Evolutionary conservation across 2,329 filamentous ascomycete genomes (phyloP).

Genomic region (Ophiostoma himal-ulmi): DNA sequence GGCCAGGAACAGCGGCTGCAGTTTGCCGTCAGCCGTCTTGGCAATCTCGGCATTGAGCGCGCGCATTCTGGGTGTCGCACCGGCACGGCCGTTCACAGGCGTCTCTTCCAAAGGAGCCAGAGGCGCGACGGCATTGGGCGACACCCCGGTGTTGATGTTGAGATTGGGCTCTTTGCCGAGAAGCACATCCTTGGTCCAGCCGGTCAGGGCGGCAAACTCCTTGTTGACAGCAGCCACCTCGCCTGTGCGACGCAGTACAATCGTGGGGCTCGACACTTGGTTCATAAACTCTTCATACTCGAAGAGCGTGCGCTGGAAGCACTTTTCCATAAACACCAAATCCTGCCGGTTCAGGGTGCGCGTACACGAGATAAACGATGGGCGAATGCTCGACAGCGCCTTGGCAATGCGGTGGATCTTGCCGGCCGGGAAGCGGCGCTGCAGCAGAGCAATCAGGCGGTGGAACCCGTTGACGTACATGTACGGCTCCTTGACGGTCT

Average conservation of each 20-base stretch:
- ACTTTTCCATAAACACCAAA: constrained; percentile 95
- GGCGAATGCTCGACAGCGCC: constrained; percentile 80
- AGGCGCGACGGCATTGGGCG: constrained; percentile 2
- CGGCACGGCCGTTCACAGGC: constrained; percentile 35
- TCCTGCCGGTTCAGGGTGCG: constrained; percentile 84
- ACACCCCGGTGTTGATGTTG: constrained; percentile 68
- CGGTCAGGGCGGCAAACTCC: constrained; percentile 91
- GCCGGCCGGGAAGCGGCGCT: constrained; percentile 68
- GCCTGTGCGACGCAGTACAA: constrained; percentile 86
- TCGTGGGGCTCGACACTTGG: constrained; percentile 79
- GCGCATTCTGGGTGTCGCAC: constrained; percentile 48
- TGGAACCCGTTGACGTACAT: constrained; percentile 89
- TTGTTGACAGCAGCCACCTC: constrained; percentile 95
- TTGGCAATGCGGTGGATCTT: constrained; percentile 80
- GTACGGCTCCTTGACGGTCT: constrained; percentile 84
- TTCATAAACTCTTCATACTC: constrained; percentile 92
- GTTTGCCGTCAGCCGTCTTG: constrained; percentile 43
- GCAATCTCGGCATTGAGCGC: constrained; percentile 32
- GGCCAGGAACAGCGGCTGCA: constrained; percentile 80
- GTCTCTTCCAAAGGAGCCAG: not conserved
- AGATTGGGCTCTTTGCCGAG: constrained; percentile 81
- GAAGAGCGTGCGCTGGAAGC: constrained; percentile 84
- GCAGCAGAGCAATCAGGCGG: constrained; percentile 72
- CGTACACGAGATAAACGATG: constrained; percentile 87
- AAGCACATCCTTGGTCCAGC: constrained; percentile 86